A percentile compares a stretch with the other conserved stretches of the same genome.
These are phyloP conservation scores for Starmerella tilneyi DNA, from an alignment of 805 yeast genomes.

Conservation along the genomic window DNA sequence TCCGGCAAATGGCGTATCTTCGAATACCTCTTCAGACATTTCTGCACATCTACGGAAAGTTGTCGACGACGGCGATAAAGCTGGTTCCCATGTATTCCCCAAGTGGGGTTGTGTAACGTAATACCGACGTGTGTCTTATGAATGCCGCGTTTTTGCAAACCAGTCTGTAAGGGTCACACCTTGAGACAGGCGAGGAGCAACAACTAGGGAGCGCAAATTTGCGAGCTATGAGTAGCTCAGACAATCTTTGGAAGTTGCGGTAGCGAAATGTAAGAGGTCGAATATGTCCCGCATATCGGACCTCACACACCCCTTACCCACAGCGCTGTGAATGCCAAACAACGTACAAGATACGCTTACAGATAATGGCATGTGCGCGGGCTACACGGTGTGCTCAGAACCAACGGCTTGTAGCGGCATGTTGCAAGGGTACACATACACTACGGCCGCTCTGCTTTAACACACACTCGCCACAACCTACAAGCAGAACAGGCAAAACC, in stretches of 20 bases:
- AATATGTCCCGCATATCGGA: background rate
- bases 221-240: too few species aligned
- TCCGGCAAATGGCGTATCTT: slow-evolving; percentile 29
- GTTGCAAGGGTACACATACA: background rate
- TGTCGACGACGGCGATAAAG: background rate
- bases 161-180: too few species aligned
- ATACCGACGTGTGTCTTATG: too few species aligned
- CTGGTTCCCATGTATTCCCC: background rate
- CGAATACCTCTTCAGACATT: slow-evolving; percentile 24
- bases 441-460: background rate
- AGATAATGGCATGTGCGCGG: too few species aligned
- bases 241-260: too few species aligned
- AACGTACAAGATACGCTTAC: background rate
- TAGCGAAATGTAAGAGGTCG: background rate
- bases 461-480: background rate
- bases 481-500: background rate
- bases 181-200: too few species aligned
- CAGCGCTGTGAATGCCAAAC: background rate
- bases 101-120: slow-evolving; percentile 6
- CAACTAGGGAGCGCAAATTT: too few species aligned
- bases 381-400: too few species aligned
- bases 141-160: too few species aligned
- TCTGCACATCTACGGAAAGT: background rate
- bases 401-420: too few species aligned
- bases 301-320: background rate